Evolutionary conservation across 768 basidiomycete genomes (phyloP).

Genomic region (Mycena olivaceomarginata): DNA sequence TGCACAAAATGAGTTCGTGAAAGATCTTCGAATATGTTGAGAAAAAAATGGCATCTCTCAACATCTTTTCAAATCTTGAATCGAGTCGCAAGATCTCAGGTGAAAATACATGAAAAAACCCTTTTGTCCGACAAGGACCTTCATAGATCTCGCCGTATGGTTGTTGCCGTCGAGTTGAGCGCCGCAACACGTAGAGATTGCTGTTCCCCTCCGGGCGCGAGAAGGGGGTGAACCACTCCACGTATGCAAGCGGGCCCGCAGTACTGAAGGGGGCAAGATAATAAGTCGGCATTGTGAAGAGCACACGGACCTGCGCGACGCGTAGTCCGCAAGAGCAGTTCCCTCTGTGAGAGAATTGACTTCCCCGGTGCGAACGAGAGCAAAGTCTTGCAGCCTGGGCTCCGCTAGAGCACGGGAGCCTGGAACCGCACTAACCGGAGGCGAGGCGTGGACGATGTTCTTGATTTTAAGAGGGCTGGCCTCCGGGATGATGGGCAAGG

Average conservation of each 20-base stretch:
- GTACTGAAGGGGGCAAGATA: conserved; percentile 12
- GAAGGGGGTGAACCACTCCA: not conserved
- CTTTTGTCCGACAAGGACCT: too few species aligned
- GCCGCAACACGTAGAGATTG: not conserved
- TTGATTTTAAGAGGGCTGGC: too few species aligned
- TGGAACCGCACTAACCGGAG: too few species aligned
- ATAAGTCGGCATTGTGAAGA: conserved; percentile 40
- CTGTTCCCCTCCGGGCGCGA: not conserved
- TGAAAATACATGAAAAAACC: too few species aligned
- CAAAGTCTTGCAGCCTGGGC: conserved; percentile 30
- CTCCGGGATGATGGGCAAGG: too few species aligned
- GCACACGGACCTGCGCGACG: conserved; percentile 31
- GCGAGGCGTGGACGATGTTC: too few species aligned
- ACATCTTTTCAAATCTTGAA: too few species aligned
- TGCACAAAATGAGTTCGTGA: too few species aligned
- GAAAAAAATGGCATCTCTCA: too few species aligned
- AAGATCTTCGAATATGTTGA: too few species aligned
- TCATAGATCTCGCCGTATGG: conserved; percentile 31
- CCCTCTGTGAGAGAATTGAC: not conserved
- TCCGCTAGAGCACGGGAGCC: too few species aligned
- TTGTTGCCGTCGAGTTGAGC: conserved; percentile 16
- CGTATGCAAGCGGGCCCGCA: not conserved
- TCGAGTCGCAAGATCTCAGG: too few species aligned
- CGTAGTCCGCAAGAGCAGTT: conserved; percentile 37
- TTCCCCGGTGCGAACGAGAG: conserved; percentile 37